phyloP scores from a whole-genome alignment of 768 basidiomycete genomes.

The Mycena rosella region DNA sequence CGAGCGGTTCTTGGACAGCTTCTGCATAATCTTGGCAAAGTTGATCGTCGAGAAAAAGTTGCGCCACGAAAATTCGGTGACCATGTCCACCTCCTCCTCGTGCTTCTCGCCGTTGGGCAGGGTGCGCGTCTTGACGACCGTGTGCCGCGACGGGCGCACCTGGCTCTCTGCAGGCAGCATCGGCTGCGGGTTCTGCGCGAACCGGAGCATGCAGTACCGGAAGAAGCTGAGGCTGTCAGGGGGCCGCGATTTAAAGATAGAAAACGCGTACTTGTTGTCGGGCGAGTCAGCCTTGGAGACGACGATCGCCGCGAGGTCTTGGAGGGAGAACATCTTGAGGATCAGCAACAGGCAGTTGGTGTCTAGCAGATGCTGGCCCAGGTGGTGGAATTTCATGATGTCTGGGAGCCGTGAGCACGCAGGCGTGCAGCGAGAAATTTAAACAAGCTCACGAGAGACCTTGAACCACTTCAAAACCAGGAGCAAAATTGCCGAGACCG shows the following conservation, averaged over 20 bases:
- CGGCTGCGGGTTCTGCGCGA: conserved; percentile 74
- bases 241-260: not conserved
- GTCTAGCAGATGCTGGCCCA: conserved; percentile 95
- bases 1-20: conserved; percentile 93
- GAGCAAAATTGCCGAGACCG: conserved; percentile 93
- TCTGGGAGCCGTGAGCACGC: conserved; percentile 60
- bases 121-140: conserved; percentile 64
- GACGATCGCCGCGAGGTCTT: conserved; percentile 88
- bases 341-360: conserved; percentile 95
- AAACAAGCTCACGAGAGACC: conserved; percentile 85
- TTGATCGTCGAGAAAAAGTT: conserved; percentile 99
- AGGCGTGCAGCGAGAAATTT: not conserved
- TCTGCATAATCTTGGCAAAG: conserved; percentile 98
- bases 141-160: conserved; percentile 70
- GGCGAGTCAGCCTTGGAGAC: conserved; percentile 91
- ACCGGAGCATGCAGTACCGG: conserved; percentile 88
- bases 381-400: conserved; percentile 98
- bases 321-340: conserved; percentile 98
- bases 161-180: conserved; percentile 75
- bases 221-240: conserved; percentile 79
- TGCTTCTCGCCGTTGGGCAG: conserved; percentile 81
- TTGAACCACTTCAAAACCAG: conserved; percentile 98
- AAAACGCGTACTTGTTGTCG: conserved; percentile 75
- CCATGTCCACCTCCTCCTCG: conserved; percentile 91
- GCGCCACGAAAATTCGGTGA: conserved; percentile 96